phyloP scores from a whole-genome alignment of 1,139 yeast genomes.

The Candida smagusa region DNA sequence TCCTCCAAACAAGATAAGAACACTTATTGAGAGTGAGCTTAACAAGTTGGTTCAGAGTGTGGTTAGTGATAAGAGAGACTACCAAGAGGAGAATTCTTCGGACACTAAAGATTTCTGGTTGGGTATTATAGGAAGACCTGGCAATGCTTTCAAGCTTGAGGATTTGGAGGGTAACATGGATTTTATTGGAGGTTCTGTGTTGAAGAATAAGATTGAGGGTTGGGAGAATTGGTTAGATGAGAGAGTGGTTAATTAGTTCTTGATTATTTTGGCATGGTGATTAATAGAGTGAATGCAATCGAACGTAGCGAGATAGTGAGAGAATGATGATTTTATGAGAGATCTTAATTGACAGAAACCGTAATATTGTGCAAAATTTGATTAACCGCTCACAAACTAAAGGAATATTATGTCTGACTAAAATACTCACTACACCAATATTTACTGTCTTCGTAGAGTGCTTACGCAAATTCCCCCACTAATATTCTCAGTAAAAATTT shows the following conservation, averaged over 20 bases:
- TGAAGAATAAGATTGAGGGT: slow-evolving; percentile 46
- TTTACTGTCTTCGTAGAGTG: too few species aligned
- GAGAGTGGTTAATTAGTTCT: slow-evolving; percentile 52
- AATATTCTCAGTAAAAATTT: too few species aligned
- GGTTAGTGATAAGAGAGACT: slow-evolving; percentile 16
- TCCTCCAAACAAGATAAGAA: slow-evolving; percentile 59
- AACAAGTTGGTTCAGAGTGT: slow-evolving; percentile 47
- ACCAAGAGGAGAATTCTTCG: slow-evolving; percentile 12
- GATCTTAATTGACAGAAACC: too few species aligned
- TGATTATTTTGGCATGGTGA: too few species aligned
- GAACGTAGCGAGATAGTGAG: background rate
- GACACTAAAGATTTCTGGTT: slow-evolving; percentile 38
- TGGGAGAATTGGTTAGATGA: slow-evolving; percentile 85
- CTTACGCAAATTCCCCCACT: too few species aligned
- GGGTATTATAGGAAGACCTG: slow-evolving; percentile 43
- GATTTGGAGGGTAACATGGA: slow-evolving; percentile 73
- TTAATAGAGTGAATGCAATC: background rate
- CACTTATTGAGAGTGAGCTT: slow-evolving; percentile 62
- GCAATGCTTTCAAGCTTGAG: slow-evolving; percentile 51
- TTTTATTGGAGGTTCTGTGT: slow-evolving; percentile 68
- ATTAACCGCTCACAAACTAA: too few species aligned
- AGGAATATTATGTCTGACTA: too few species aligned
- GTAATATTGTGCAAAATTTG: too few species aligned
- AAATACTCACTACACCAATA: too few species aligned
- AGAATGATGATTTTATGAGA: too few species aligned